Conservation (phyloP, 352 stramenopile genomes). For the Phytophthora europaea region DNA sequence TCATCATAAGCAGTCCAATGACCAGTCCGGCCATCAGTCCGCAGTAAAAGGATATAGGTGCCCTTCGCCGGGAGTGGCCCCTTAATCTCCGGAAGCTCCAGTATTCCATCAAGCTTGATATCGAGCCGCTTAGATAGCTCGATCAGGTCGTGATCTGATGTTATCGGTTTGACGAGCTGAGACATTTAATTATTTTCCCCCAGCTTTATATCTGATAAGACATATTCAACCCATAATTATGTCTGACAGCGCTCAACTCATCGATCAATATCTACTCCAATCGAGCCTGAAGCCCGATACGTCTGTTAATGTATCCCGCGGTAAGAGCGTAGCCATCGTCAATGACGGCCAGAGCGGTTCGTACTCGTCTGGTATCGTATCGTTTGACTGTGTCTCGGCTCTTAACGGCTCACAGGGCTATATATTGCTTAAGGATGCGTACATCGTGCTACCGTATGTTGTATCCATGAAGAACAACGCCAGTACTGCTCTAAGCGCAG, state of each 20-base stretch:
- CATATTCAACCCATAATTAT: background rate
- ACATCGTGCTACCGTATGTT: background rate
- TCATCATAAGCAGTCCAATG: slow-evolving; percentile 12
- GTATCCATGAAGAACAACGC: background rate
- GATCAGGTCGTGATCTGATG: background rate
- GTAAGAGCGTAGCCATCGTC: background rate
- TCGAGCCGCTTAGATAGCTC: background rate
- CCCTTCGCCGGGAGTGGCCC: background rate
- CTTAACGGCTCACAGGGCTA: background rate
- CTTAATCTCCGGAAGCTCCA: slow-evolving; percentile 7
- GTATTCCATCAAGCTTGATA: slow-evolving; percentile 10
- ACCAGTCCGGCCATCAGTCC: background rate
- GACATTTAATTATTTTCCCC: background rate
- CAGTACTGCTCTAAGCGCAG: background rate
- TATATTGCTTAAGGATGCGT: background rate
- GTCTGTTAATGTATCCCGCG: background rate
- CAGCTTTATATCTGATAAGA: background rate
- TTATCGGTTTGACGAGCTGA: background rate
- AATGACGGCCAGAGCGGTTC: background rate
- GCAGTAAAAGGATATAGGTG: slow-evolving; percentile 4
- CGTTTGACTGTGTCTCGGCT: background rate
- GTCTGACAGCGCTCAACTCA: background rate
- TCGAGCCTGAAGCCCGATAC: background rate
- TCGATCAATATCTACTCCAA: background rate
- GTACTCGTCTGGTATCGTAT: background rate